A percentile compares a stretch with the other conserved stretches of the same genome.
Conservation (phyloP, 1,284 basidiomycete species). For the Pseudozyma pruni region DNA sequence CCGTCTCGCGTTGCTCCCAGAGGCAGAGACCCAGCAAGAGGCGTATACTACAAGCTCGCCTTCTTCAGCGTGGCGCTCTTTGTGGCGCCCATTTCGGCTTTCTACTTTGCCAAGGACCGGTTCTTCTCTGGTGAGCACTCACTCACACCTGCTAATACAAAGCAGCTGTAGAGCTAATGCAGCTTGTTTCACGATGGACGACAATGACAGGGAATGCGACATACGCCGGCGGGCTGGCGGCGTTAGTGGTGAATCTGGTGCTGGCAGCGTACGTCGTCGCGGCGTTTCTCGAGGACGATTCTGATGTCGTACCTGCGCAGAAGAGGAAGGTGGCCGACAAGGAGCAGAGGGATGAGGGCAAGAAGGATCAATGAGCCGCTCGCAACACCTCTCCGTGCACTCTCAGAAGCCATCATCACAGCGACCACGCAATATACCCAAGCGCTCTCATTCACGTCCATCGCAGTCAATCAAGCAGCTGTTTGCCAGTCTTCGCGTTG, state of each 20-base stretch:
- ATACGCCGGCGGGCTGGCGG: constrained; percentile 64
- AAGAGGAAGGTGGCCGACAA: neutral
- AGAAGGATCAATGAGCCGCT: constrained; percentile 23
- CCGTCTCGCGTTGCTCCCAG: constrained; percentile 52
- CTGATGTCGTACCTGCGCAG: constrained; percentile 5
- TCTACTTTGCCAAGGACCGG: constrained; percentile 58
- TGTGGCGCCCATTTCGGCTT: constrained; percentile 59
- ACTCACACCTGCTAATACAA: no score
- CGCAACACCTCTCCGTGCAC: neutral
- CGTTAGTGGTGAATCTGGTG: constrained; percentile 65
- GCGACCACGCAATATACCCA: constrained; percentile 30
- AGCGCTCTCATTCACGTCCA: no score
- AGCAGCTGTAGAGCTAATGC: neutral
- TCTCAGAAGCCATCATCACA: no score
- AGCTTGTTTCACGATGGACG: neutral
- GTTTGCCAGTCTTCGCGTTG: no score
- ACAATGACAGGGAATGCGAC: constrained; percentile 59
- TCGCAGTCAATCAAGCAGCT: no score
- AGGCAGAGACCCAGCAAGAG: constrained; percentile 53
- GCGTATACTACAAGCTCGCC: constrained; percentile 64
- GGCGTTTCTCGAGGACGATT: constrained; percentile 63
- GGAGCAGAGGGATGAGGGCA: constrained; percentile 3
- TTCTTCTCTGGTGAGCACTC: constrained; percentile 54
- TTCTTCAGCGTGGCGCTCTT: constrained; percentile 63
- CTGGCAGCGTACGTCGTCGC: constrained; percentile 61